These are phyloP conservation scores for Colletotrichum neosansevieriae DNA, from an alignment of 2,329 filamentous ascomycete genomes.

Conservation along the genomic window DNA sequence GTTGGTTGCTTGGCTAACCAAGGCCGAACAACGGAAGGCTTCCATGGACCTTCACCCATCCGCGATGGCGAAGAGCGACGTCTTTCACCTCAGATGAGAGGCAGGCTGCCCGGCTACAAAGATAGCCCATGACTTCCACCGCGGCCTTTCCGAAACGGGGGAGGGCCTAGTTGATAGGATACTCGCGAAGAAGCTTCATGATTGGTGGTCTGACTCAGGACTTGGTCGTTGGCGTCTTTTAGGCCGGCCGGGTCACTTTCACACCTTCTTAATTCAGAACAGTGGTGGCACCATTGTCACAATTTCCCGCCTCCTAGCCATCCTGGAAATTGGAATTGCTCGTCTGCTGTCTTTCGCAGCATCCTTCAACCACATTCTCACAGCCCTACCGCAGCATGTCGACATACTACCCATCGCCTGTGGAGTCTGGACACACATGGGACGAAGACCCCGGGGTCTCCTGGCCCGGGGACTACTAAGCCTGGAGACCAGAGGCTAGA, in stretches of 20 bases:
- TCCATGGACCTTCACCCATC: conserved; percentile 3
- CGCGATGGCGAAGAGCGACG: conserved; percentile 4
- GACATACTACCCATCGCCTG: conserved; percentile 18
- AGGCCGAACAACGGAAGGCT: conserved; percentile 9
- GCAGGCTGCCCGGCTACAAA: conserved; percentile 6
- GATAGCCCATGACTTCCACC: conserved; percentile 27
- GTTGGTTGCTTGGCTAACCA: conserved; percentile 36
- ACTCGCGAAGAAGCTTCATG: conserved; percentile 1
- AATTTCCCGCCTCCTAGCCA: conserved; percentile 38
- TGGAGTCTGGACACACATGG: conserved; percentile 29
- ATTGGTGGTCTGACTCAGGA: conserved; percentile 41
- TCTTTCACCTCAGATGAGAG: conserved; percentile 19
- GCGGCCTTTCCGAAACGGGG: conserved; percentile 38
- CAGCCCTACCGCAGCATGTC: conserved; percentile 29
- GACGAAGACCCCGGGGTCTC: conserved; percentile 24
- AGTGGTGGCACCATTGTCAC: conserved; percentile 39
- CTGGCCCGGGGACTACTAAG: conserved; percentile 1
- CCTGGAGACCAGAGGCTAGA: conserved; percentile 22
- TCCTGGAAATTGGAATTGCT: conserved; percentile 38
- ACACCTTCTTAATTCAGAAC: conserved; percentile 41
- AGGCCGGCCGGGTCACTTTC: conserved; percentile 27
- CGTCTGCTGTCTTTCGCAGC: conserved; percentile 2
- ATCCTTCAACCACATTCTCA: conserved; percentile 24
- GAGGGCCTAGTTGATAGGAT: conserved; percentile 37
- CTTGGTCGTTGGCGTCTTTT: conserved; percentile 38